A percentile compares a stretch with the other conserved stretches of the same genome.
Evolutionary conservation across 176 grass and related monocot species (phyloP).

Genomic region (Tuctoria greenei): DNA sequence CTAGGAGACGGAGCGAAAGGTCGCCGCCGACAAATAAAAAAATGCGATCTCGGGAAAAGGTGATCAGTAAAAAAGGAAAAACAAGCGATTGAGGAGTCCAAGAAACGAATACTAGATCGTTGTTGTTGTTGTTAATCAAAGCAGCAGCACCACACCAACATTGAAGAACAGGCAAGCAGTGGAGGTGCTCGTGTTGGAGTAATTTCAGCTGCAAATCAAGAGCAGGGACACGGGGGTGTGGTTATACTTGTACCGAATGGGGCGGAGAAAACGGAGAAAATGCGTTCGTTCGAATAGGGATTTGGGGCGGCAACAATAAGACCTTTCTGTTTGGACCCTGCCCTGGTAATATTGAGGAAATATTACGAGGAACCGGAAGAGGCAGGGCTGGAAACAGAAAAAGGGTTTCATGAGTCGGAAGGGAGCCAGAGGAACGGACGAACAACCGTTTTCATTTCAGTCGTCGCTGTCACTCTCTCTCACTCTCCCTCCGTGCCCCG

Average conservation of each 20-base stretch:
- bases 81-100: slow-evolving; percentile 12
- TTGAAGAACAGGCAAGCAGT: slow-evolving; percentile 5
- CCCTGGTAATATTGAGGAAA: too few species aligned
- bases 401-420: not conserved
- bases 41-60: slow-evolving; percentile 33
- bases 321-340: slow-evolving; percentile 10
- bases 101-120: not conserved
- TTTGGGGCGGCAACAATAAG: not conserved
- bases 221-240: not conserved
- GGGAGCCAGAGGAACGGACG: slow-evolving; percentile 37
- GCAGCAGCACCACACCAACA: slow-evolving; percentile 26
- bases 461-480: slow-evolving; percentile 23
- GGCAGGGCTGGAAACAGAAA: not conserved
- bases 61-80: not conserved
- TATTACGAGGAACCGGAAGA: not conserved
- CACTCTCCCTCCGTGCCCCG: slow-evolving; percentile 20
- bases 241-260: not conserved
- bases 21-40: slow-evolving; percentile 17
- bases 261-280: slow-evolving; percentile 27
- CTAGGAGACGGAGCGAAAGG: not conserved
- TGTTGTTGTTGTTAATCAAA: slow-evolving; percentile 15
- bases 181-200: slow-evolving; percentile 3
- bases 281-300: not conserved
- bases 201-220: not conserved
- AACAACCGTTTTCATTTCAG: slow-evolving; percentile 25